Conservation (phyloP, 2,329 filamentous ascomycete genomes). For the Ceratocystis papillata region DNA sequence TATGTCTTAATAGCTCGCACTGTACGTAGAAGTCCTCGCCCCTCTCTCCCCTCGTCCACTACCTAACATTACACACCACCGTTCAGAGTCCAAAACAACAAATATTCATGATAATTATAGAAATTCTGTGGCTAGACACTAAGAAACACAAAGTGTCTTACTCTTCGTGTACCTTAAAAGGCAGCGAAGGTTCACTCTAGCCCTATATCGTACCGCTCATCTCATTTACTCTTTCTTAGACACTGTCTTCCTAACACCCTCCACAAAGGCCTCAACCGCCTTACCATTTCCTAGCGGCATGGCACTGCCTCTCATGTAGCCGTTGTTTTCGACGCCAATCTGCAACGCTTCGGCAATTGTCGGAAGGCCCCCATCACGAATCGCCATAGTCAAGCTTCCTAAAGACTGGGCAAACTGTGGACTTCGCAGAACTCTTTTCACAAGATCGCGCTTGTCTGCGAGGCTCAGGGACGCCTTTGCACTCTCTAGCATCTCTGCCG, state of each 20-base stretch:
- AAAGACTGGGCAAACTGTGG: conserved; percentile 87
- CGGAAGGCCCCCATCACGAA: conserved; percentile 81
- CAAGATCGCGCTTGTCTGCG: conserved; percentile 65
- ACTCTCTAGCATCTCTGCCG: conserved; percentile 55
- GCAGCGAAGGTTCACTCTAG: background rate
- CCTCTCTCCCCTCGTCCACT: background rate
- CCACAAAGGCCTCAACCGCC: conserved; percentile 81
- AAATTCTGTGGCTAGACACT: background rate
- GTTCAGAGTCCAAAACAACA: background rate
- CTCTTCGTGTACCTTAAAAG: background rate
- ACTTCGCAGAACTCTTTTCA: conserved; percentile 73
- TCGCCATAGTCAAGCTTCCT: conserved; percentile 70
- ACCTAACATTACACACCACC: background rate
- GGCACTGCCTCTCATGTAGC: conserved; percentile 63
- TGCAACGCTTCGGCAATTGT: conserved; percentile 78
- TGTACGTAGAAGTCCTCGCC: background rate
- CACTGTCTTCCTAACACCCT: conserved; percentile 73
- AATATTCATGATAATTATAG: background rate
- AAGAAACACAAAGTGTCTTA: background rate
- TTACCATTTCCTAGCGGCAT: conserved; percentile 81
- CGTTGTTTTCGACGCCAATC: conserved; percentile 73
- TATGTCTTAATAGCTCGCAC: background rate
- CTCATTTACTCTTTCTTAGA: conserved; percentile 25
- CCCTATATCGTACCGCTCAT: background rate
- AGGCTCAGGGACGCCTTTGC: conserved; percentile 63